Conservation (phyloP, 768 basidiomycete genomes). For the Leucosporidium creatinivorum region DNA sequence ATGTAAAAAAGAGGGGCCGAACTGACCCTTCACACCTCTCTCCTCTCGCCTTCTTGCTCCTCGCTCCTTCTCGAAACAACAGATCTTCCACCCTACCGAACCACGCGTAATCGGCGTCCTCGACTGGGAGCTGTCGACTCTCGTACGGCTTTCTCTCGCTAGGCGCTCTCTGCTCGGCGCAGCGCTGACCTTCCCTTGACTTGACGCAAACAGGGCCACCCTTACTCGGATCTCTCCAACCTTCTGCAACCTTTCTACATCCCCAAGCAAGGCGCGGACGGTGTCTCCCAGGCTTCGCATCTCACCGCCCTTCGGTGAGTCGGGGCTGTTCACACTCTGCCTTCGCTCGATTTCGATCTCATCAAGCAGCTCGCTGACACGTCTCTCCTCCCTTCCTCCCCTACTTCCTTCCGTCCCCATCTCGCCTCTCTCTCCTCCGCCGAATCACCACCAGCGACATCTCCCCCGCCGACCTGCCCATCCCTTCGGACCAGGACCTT, state of each 20-base stretch:
- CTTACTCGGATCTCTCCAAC: slow-evolving; percentile 83
- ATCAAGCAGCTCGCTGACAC: neutral
- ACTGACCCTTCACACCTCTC: neutral
- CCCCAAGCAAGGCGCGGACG: slow-evolving; percentile 5
- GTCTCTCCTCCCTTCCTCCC: too few relatives aligned
- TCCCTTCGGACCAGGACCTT: slow-evolving; percentile 26
- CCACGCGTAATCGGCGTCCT: slow-evolving; percentile 88
- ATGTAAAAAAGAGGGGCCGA: too few relatives aligned
- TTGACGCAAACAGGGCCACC: slow-evolving; percentile 14
- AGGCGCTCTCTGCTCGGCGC: neutral
- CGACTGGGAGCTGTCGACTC: slow-evolving; percentile 95
- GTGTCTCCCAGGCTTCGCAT: slow-evolving; percentile 3
- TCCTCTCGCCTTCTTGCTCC: neutral
- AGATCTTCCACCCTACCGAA: slow-evolving; percentile 77
- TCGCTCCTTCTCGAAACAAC: neutral
- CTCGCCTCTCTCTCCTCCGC: too few relatives aligned
- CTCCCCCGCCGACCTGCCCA: slow-evolving; percentile 7
- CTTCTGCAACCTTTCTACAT: slow-evolving; percentile 72
- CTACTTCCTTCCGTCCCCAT: too few relatives aligned
- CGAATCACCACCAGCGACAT: slow-evolving; percentile 8
- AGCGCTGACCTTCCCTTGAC: neutral
- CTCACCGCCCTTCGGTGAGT: slow-evolving; percentile 21
- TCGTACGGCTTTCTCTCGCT: slow-evolving; percentile 57
- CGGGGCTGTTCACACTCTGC: too few relatives aligned
- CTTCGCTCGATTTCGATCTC: too few relatives aligned